Percentiles rank a stretch among this genome's conserved stretches.
These are phyloP conservation scores for Schizophyllum commune DNA, from an alignment of 1,284 basidiomycete species.

Conservation along the genomic window DNA sequence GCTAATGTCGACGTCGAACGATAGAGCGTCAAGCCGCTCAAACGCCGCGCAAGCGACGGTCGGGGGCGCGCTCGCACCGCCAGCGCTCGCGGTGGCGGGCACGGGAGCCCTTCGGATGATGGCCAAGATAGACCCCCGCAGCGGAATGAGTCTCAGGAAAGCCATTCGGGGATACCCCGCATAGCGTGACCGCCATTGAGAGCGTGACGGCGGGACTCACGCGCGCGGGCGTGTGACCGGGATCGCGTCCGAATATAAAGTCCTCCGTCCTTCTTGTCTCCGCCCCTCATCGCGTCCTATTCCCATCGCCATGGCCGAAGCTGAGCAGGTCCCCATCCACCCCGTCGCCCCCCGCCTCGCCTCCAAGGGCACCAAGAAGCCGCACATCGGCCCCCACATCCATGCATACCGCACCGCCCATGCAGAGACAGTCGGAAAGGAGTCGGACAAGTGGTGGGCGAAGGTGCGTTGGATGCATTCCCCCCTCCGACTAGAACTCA, in stretches of 20 bases:
- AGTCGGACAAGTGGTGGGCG: conserved; percentile 84
- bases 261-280: not conserved
- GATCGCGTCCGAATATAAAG: not conserved
- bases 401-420: conserved; percentile 67
- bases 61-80: no score
- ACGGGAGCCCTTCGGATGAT: not conserved
- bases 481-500: not conserved
- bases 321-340: conserved; percentile 18
- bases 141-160: not conserved
- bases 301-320: not conserved
- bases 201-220: not conserved
- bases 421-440: conserved; percentile 62
- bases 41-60: not conserved
- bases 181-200: not conserved
- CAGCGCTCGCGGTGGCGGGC: not conserved
- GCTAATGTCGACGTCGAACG: not conserved
- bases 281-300: not conserved
- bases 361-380: conserved; percentile 42
- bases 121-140: not conserved
- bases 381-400: conserved; percentile 73
- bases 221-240: not conserved
- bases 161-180: not conserved
- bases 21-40: not conserved
- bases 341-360: conserved; percentile 66
- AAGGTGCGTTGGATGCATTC: conserved; percentile 40